These are phyloP conservation scores for Nigrograna mackinnonii DNA, from an alignment of 2,329 filamentous ascomycete species.

Conservation along the genomic window DNA sequence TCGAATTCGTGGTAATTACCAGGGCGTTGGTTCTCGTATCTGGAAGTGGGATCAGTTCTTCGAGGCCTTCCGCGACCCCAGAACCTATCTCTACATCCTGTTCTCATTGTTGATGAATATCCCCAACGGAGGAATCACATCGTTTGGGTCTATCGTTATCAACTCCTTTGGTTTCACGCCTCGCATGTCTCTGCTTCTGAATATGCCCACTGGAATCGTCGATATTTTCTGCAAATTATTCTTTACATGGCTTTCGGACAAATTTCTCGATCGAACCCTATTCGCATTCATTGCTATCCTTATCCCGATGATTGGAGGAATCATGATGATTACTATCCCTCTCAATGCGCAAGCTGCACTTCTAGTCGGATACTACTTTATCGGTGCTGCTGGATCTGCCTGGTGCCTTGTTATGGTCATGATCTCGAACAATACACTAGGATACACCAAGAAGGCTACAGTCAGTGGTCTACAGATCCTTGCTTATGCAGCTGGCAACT, in stretches of 20 bases:
- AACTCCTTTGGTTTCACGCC: not conserved
- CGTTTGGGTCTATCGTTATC: not conserved
- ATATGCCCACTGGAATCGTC: not conserved
- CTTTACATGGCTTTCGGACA: not conserved
- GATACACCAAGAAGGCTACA: not conserved
- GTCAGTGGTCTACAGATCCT: not conserved
- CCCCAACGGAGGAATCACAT: not conserved
- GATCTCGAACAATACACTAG: not conserved
- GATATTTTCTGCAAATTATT: not conserved
- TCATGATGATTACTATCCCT: not conserved
- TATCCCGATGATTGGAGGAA: not conserved
- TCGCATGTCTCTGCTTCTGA: not conserved
- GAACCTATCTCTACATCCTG: not conserved
- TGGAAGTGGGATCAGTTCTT: not conserved
- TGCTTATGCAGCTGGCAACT: not conserved
- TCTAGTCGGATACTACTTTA: not conserved
- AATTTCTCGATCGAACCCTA: not conserved
- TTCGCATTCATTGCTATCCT: not conserved
- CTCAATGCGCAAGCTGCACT: not conserved
- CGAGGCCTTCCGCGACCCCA: constrained; percentile 1
- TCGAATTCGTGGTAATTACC: not conserved
- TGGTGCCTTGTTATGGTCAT: not conserved
- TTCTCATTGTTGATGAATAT: not conserved
- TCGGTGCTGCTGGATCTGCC: not conserved
- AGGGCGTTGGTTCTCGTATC: not conserved